These are phyloP conservation scores for Teratosphaeria zuluensis DNA, from an alignment of 2,329 filamentous ascomycete genomes.

Conservation along the genomic window DNA sequence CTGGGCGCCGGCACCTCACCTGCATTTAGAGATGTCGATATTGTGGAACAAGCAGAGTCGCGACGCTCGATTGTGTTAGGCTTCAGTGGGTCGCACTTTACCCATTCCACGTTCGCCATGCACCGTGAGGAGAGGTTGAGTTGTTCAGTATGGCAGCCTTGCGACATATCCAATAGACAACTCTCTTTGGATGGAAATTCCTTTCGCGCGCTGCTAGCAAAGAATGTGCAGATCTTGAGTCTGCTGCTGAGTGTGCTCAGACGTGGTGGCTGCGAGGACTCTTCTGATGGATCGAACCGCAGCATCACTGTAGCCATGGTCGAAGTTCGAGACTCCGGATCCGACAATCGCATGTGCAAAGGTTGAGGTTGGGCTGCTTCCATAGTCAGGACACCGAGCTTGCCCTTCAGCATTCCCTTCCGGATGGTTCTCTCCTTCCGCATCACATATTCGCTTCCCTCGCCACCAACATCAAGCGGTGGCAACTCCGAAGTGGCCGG, in stretches of 20 bases:
- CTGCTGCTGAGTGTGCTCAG: slow-evolving; percentile 45
- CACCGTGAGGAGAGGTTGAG: slow-evolving; percentile 46
- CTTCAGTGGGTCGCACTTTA: slow-evolving; percentile 24
- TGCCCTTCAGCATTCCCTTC: slow-evolving; percentile 51
- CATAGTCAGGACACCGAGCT: slow-evolving; percentile 48
- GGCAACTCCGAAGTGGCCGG: slow-evolving; percentile 51
- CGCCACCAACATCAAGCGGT: slow-evolving; percentile 43
- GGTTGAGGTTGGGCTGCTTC: slow-evolving; percentile 49
- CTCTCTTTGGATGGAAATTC: slow-evolving; percentile 38
- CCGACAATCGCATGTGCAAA: slow-evolving; percentile 39
- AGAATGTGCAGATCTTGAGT: slow-evolving; percentile 50
- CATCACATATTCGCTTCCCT: slow-evolving; percentile 41
- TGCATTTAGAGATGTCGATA: slow-evolving; percentile 14
- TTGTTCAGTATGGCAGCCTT: slow-evolving; percentile 44
- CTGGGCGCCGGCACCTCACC: slow-evolving; percentile 26
- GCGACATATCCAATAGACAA: slow-evolving; percentile 36
- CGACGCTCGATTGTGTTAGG: slow-evolving; percentile 22
- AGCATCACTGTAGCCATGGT: slow-evolving; percentile 48
- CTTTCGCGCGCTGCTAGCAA: slow-evolving; percentile 41
- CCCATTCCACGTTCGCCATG: slow-evolving; percentile 49
- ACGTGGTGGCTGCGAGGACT: slow-evolving; percentile 41
- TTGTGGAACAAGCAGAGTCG: slow-evolving; percentile 29
- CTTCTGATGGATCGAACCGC: slow-evolving; percentile 50
- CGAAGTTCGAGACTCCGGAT: slow-evolving; percentile 34
- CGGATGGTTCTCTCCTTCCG: slow-evolving; percentile 51